A percentile compares a stretch with the other conserved stretches of the same genome.
phyloP scores from a whole-genome alignment of 306 rosid species.

The Cucurbita moschata region DNA sequence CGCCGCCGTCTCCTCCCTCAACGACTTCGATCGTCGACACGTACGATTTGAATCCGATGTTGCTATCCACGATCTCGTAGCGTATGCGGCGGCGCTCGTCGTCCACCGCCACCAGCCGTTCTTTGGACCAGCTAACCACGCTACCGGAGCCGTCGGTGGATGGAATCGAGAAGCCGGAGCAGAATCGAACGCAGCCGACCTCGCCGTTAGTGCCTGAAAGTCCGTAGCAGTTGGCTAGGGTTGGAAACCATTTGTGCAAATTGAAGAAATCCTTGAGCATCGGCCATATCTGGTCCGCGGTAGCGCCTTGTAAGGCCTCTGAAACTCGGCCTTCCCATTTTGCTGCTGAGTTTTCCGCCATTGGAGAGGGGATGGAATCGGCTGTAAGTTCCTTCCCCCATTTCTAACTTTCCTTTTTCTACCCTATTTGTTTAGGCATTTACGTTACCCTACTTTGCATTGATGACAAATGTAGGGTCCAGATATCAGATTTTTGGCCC shows the following conservation, averaged over 20 bases:
- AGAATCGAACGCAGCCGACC: conserved; percentile 44
- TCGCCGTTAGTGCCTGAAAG: conserved; percentile 37
- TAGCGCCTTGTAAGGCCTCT: neutral
- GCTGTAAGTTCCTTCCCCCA: neutral
- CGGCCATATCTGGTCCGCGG: conserved; percentile 30
- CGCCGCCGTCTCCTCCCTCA: conserved; percentile 1
- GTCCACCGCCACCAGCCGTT: conserved; percentile 35
- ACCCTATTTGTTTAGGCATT: neutral
- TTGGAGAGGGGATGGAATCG: neutral
- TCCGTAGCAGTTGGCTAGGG: conserved; percentile 30
- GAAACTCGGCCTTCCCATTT: conserved; percentile 40
- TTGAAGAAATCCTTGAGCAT: conserved; percentile 52
- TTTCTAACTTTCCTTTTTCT: neutral
- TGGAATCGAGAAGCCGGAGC: conserved; percentile 40
- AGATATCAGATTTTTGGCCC: too few species aligned
- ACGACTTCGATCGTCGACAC: conserved; percentile 17
- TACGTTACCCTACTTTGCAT: neutral
- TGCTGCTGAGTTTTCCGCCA: neutral
- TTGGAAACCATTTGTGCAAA: conserved; percentile 39
- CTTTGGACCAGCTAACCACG: conserved; percentile 37
- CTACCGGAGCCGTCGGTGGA: neutral
- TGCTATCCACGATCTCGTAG: conserved; percentile 42
- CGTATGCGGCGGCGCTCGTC: conserved; percentile 10
- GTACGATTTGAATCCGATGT: conserved; percentile 40
- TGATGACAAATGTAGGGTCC: neutral